Evolutionary conservation across 2,329 filamentous ascomycete genomes (phyloP).

Genomic region (Fonsecaea pedrosoi): DNA sequence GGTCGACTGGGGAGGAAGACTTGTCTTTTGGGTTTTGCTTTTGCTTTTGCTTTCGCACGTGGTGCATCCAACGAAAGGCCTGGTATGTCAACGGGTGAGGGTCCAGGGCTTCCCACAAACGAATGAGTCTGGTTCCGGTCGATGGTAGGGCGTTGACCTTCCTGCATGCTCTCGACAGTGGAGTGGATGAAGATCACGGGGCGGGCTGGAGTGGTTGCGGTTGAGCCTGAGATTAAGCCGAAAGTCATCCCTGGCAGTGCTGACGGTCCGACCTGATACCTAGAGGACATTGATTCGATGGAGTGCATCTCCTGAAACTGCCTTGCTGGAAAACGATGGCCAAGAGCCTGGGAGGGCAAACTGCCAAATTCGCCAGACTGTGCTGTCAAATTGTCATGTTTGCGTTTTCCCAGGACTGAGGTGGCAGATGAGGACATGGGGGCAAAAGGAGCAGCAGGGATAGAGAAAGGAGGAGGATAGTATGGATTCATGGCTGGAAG

Average conservation of each 20-base stretch:
- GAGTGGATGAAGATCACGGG: slow-evolving; percentile 16
- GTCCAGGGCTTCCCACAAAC: background rate
- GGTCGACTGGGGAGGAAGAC: slow-evolving; percentile 23
- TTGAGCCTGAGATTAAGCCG: background rate
- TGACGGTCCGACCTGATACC: background rate
- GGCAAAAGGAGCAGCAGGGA: background rate
- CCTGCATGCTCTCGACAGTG: slow-evolving; percentile 22
- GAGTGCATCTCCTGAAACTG: background rate
- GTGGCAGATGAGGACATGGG: background rate
- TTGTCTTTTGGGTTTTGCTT: background rate
- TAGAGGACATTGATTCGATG: background rate
- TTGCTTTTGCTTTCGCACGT: background rate
- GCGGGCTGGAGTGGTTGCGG: background rate
- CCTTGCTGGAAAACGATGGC: background rate
- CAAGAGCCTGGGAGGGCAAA: slow-evolving; percentile 24
- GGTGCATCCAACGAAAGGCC: background rate
- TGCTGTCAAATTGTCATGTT: slow-evolving; percentile 17
- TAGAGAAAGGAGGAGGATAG: background rate
- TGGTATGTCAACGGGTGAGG: background rate
- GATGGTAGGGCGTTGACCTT: slow-evolving; percentile 2
- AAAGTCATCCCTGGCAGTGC: background rate
- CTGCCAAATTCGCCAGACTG: slow-evolving; percentile 19
- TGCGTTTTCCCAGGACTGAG: slow-evolving; percentile 21
- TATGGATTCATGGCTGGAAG: background rate
- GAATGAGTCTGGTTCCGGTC: background rate